Evolutionary conservation across 2,329 filamentous ascomycete genomes (phyloP), one percentile per base, ranked within the genome.

Genomic region (Aspergillus bombycis): DNA sequence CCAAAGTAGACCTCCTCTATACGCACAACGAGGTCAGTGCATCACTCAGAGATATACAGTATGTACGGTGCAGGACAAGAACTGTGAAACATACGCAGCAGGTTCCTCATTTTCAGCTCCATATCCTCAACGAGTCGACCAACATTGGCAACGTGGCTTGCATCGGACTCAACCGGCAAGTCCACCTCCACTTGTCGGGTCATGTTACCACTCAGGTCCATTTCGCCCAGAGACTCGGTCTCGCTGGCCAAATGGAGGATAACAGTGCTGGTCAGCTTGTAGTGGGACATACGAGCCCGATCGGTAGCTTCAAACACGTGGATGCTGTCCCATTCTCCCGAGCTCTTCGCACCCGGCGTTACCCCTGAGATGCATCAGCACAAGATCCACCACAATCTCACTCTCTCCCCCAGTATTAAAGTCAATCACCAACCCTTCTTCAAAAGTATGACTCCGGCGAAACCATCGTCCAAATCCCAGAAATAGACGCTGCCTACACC

Each of bases 41-140:
- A 4, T 1, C 41, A 43, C 38, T 28, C n/a, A 11, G 48, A n/a
- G 23, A 46, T 3, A 2, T 36, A 43, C 19, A 56, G 9, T 34
- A 46, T 16, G 2, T 43, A 43, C n/a, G 54, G 9, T 41, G 6
- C 7, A 38, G 45, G 30, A 0, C 23, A 48, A 57, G 21, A 9
- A 60, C 1, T 12, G 26, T 16, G 38, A 56, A 45, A 76, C 81
- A 67, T 78, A 85, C 83, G 94, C 77, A 99, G 83, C 79, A 98
- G 80, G 80, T 99, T 99, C 69, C 95, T 88, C 95, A 99, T 98
- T 86, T 97, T 97, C 77, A 97, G 88, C 83, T 99, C 95, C 95
- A 99, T 98, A 79, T 99, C 95, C 84, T 99, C 95, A 58, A 99
- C 94, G 75, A 99, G 85, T 68, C 90, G 86, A 62, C 95, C 95